Evolutionary conservation across 768 basidiomycete genomes (phyloP), one percentile per base, ranked within the genome.

Genomic region (Tremella yokohamensis): DNA sequence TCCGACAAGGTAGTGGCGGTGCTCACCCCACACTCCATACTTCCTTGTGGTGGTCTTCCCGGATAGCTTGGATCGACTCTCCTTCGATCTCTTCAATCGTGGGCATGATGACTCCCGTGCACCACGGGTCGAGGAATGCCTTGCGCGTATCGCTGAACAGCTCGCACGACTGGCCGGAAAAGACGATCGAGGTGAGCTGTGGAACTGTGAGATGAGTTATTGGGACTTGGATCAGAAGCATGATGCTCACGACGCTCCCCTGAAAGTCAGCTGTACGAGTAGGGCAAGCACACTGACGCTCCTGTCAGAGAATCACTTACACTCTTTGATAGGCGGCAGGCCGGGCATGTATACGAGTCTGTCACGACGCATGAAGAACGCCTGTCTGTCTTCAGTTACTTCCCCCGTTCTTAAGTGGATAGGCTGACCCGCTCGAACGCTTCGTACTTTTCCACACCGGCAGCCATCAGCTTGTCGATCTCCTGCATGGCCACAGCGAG

Each of bases 381-480:
- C 22, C 42, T 45, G 42, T n/a, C n/a, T n/a, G n/a, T n/a, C n/a
- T n/a, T n/a, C n/a, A n/a, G n/a, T n/a, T n/a, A n/a, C n/a, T n/a
- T n/a, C n/a, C n/a, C n/a, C n/a, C n/a, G n/a, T n/a, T n/a, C n/a
- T n/a, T n/a, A n/a, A n/a, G n/a, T n/a, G 42, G 22, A 18, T 4
- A 4, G 42, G 6, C n/a, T 45, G 6, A 45, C 42, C 42, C 22
- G n/a, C n/a, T 45, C 7, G 22, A 6, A 45, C 42, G 42, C 42
- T 15, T 45, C 42, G 15, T 45, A 45, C 42, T 45, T 45, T 15
- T 45, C 42, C 42, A 45, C 42, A 8, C 42, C 42, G n/a, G n/a
- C n/a, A 45, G n/a, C 42, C 42, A 45, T 45, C n/a, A 45, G 42
- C 22, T 16, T 45, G n/a, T 45, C 42, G 6, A 22, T 16, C 22